Conservation (phyloP, 208 protist species). For the Crithidia brevicula region DNA sequence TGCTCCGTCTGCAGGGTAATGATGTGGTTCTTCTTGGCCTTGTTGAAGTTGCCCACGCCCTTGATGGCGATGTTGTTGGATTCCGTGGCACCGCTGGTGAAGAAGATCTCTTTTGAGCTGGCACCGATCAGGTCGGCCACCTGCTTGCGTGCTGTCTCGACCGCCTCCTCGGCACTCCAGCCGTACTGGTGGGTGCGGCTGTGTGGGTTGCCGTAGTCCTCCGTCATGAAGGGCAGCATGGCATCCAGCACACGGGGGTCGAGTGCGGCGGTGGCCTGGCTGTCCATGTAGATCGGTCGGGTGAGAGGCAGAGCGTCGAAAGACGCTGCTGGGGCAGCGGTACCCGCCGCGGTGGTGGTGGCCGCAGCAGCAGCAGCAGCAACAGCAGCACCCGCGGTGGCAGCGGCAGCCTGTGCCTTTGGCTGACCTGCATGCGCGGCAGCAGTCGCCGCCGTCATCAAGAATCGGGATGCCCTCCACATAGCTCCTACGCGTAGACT, state of each 20-base stretch:
- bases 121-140: slow-evolving; percentile 94
- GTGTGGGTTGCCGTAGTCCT: slow-evolving; percentile 99
- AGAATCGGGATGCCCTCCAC: slow-evolving; percentile 44
- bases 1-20: slow-evolving; percentile 99
- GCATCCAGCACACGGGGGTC: slow-evolving; percentile 98
- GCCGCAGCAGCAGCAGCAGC: slow-evolving; percentile 10
- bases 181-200: slow-evolving; percentile 98
- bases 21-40: slow-evolving; percentile 98
- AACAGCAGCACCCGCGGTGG: neutral
- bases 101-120: slow-evolving; percentile 98
- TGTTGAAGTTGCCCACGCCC: slow-evolving; percentile 98
- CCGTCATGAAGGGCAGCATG: slow-evolving; percentile 98
- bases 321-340: neutral
- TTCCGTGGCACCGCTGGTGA: slow-evolving; percentile 99
- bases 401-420: slow-evolving; percentile 3
- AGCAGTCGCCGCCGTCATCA: slow-evolving; percentile 21
- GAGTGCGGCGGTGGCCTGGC: slow-evolving; percentile 95
- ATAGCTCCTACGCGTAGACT: slow-evolving; percentile 35
- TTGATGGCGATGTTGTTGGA: slow-evolving; percentile 99
- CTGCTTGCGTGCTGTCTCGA: slow-evolving; percentile 95
- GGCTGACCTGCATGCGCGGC: neutral
- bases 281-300: slow-evolving; percentile 96
- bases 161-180: slow-evolving; percentile 94
- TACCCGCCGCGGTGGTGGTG: slow-evolving; percentile 2
- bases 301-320: slow-evolving; percentile 11